These are phyloP conservation scores for Rhododendron simsii DNA, from an alignment of 148 eudicot species.

Conservation along the genomic window DNA sequence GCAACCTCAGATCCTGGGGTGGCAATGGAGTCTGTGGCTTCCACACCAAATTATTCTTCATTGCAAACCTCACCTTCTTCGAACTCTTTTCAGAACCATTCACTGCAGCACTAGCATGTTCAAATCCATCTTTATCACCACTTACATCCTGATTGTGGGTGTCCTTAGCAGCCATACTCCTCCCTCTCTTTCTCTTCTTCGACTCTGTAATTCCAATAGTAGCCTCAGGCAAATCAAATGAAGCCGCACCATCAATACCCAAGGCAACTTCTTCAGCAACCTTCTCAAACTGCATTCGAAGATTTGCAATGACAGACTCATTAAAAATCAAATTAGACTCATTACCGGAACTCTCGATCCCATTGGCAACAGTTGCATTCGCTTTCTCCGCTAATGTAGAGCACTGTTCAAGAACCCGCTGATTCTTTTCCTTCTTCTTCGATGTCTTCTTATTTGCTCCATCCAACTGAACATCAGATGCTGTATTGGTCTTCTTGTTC, in stretches of 20 bases:
- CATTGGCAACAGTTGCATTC: slow-evolving; percentile 22
- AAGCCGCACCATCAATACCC: slow-evolving; percentile 44
- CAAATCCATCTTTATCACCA: slow-evolving; percentile 25
- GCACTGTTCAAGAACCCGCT: slow-evolving; percentile 11
- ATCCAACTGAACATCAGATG: not conserved
- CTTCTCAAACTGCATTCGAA: slow-evolving; percentile 86
- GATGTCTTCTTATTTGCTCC: slow-evolving; percentile 8
- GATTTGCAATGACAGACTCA: slow-evolving; percentile 71
- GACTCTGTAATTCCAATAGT: slow-evolving; percentile 14
- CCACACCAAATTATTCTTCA: slow-evolving; percentile 93
- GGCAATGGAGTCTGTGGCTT: slow-evolving; percentile 85
- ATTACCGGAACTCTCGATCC: slow-evolving; percentile 12
- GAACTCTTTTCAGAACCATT: slow-evolving; percentile 53
- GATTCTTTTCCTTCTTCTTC: slow-evolving; percentile 33
- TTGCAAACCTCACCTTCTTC: slow-evolving; percentile 74
- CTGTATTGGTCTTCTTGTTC: slow-evolving; percentile 19
- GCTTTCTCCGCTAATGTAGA: slow-evolving; percentile 8
- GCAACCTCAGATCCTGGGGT: slow-evolving; percentile 76
- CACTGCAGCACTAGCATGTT: slow-evolving; percentile 17
- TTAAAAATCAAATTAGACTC: slow-evolving; percentile 25
- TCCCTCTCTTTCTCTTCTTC: slow-evolving; percentile 67
- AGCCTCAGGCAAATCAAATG: slow-evolving; percentile 27
- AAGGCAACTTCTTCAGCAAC: slow-evolving; percentile 70
- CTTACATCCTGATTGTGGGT: slow-evolving; percentile 3
- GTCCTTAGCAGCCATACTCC: slow-evolving; percentile 14